Evolutionary conservation across 805 yeast genomes (phyloP).

Genomic region (Yamadazyma ubonensis): DNA sequence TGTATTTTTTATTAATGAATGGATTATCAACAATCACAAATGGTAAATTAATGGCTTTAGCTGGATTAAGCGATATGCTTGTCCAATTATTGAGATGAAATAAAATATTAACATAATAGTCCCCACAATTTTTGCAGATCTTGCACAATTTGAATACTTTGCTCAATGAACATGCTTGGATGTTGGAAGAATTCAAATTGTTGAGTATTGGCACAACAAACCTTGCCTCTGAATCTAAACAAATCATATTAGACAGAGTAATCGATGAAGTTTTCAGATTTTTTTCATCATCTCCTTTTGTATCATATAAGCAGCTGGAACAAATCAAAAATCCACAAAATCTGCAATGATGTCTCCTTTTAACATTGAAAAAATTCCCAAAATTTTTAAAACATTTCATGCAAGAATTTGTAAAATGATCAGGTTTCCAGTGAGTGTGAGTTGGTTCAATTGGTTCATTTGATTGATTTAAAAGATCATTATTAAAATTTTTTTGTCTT

Average conservation of each 20-base stretch:
- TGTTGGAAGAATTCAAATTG: conserved; percentile 16
- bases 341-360: conserved; percentile 49
- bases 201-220: conserved; percentile 37
- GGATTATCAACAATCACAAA: conserved; percentile 35
- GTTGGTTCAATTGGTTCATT: conserved; percentile 40
- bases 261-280: not conserved
- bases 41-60: conserved; percentile 12
- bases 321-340: conserved; percentile 52
- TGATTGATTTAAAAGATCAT: not conserved
- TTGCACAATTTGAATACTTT: conserved; percentile 24
- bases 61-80: not conserved
- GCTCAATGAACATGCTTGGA: conserved; percentile 1
- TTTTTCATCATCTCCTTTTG: conserved; percentile 4
- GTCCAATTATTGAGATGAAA: conserved; percentile 13
- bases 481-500: not conserved
- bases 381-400: conserved; percentile 39
- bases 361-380: conserved; percentile 25
- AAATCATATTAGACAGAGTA: conserved; percentile 10
- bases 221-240: conserved; percentile 27
- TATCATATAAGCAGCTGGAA: conserved; percentile 26
- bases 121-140: conserved; percentile 36
- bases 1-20: conserved; percentile 11
- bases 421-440: conserved; percentile 53
- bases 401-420: conserved; percentile 41
- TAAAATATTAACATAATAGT: conserved; percentile 20